Conservation (phyloP, 1,139 yeast genomes). For the Pneumocystis oryctolagi region DNA sequence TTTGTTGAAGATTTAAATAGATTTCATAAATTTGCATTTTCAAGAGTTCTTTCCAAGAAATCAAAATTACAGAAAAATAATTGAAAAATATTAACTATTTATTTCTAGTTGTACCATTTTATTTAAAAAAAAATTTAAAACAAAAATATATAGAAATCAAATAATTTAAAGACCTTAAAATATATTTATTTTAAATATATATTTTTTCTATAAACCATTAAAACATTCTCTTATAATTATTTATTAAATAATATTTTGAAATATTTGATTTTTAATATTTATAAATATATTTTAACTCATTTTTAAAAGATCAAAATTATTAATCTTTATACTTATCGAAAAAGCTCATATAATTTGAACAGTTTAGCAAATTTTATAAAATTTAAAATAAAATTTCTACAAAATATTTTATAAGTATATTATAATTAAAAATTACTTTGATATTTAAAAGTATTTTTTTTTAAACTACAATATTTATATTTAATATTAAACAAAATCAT, state of each 20-base stretch:
- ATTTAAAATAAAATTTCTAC: neutral
- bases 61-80: conserved; percentile 1
- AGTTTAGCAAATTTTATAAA: neutral
- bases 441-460: too few species aligned
- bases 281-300: neutral
- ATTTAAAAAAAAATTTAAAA: neutral
- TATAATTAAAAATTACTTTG: neutral
- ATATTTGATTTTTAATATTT: neutral
- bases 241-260: neutral
- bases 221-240: neutral
- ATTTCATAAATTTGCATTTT: conserved; percentile 21
- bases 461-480: neutral
- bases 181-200: neutral
- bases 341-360: neutral
- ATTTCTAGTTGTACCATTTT: neutral
- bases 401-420: neutral
- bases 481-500: neutral
- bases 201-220: neutral
- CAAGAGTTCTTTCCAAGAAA: conserved; percentile 1
- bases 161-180: neutral
- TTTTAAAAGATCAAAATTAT: neutral
- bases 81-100: neutral
- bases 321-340: too few species aligned
- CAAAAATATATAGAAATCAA: neutral
- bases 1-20: conserved; percentile 20